phyloP scores from a whole-genome alignment of 179 eudicot genomes.

The Monotropa hypopitys region DNA sequence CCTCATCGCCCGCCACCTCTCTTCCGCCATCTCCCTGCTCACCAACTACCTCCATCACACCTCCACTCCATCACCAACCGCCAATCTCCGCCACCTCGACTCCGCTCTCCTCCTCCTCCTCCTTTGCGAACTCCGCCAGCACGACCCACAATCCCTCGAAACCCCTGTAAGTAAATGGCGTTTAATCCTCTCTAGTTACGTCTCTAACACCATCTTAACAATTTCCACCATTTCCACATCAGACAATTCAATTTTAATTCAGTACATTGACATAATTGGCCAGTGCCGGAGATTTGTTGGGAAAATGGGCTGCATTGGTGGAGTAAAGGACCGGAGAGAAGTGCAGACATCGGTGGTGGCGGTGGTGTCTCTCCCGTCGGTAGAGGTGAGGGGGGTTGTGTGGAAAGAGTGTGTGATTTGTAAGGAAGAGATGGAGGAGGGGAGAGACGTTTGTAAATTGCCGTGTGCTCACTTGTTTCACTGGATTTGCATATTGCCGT shows the following conservation, averaged over 20 bases:
- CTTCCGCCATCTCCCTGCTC: conserved; percentile 47
- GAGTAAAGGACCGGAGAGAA: conserved; percentile 15
- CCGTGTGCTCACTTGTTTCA: conserved; percentile 77
- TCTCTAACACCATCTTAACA: conserved; percentile 25
- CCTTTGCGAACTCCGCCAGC: conserved; percentile 53
- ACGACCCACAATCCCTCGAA: conserved; percentile 25
- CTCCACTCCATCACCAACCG: conserved; percentile 3
- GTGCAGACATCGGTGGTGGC: conserved; percentile 44
- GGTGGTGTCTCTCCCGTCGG: conserved; percentile 42
- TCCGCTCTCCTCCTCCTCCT: conserved; percentile 51
- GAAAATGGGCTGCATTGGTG: conserved; percentile 23
- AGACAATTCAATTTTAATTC: conserved; percentile 20
- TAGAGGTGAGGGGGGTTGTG: conserved; percentile 23
- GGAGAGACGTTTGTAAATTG: conserved; percentile 71
- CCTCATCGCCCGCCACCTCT: conserved; percentile 69
- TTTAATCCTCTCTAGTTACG: conserved; percentile 6
- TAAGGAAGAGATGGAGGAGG: conserved; percentile 52
- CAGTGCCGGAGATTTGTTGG: conserved; percentile 39
- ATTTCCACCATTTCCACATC: conserved; percentile 21
- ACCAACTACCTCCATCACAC: conserved; percentile 22
- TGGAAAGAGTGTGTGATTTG: conserved; percentile 57
- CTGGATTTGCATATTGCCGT: conserved; percentile 71
- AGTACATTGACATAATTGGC: conserved; percentile 31
- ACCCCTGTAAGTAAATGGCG: conserved; percentile 34
- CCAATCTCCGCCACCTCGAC: conserved; percentile 50